These are phyloP conservation scores for Sicyos baderoa DNA, from an alignment of 306 rosid genomes.

Conservation along the genomic window DNA sequence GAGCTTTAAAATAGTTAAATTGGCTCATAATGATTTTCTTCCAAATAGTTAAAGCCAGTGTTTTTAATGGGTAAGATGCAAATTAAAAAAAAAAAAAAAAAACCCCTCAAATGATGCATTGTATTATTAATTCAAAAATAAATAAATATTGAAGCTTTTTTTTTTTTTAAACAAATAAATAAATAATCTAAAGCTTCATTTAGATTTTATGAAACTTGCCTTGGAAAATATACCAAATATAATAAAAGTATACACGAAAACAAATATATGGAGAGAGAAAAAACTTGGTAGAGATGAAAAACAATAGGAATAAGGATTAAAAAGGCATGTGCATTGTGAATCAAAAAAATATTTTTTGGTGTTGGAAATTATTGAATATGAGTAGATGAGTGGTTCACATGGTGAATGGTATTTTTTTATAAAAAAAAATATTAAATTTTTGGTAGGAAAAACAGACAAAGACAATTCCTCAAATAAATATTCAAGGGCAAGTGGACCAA, in stretches of 20 bases:
- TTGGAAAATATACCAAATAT: not conserved
- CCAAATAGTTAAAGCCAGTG: too few species aligned
- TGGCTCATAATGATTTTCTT: too few species aligned
- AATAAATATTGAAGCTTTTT: too few species aligned
- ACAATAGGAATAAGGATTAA: not conserved
- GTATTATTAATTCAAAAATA: too few species aligned
- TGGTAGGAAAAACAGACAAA: not conserved
- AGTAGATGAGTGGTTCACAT: conserved; percentile 13
- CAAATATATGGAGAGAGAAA: not conserved
- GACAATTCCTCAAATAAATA: conserved; percentile 10
- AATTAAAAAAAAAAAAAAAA: too few species aligned
- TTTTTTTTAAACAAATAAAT: not conserved
- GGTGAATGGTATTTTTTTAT: conserved; percentile 15
- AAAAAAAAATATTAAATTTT: too few species aligned
- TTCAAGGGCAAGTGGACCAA: conserved; percentile 4
- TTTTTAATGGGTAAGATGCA: too few species aligned
- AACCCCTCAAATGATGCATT: too few species aligned
- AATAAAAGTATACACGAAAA: not conserved
- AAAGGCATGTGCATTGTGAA: conserved; percentile 7
- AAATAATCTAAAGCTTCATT: not conserved
- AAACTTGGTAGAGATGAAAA: too few species aligned
- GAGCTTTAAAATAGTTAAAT: too few species aligned
- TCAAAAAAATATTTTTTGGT: not conserved
- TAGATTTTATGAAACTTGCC: not conserved
- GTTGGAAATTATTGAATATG: not conserved